Conservation (phyloP, 352 stramenopile genomes). For the Globisporangium alternatum region DNA sequence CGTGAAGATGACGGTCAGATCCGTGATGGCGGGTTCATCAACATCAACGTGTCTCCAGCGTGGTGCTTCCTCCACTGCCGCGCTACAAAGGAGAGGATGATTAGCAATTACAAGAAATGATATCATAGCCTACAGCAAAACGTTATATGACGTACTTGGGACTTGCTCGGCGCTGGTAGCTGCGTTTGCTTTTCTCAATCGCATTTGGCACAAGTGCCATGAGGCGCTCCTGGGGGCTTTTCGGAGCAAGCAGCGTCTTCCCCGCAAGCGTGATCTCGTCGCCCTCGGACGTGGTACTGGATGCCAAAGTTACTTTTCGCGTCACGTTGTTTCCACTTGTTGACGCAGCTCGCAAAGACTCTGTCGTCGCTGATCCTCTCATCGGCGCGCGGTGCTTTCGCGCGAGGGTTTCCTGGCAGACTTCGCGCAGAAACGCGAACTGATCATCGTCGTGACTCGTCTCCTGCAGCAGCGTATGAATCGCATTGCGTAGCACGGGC, state of each 20-base stretch:
- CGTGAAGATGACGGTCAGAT: slow-evolving; percentile 78
- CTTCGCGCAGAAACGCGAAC: slow-evolving; percentile 52
- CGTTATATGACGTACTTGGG: slow-evolving; percentile 17
- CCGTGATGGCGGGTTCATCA: slow-evolving; percentile 54
- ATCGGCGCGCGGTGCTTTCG: slow-evolving; percentile 8
- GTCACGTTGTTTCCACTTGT: background rate
- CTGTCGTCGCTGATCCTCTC: background rate
- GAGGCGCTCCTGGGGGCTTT: slow-evolving; percentile 57
- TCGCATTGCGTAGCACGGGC: slow-evolving; percentile 36
- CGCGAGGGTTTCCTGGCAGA: slow-evolving; percentile 54
- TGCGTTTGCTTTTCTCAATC: slow-evolving; percentile 52
- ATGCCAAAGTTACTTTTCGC: slow-evolving; percentile 8
- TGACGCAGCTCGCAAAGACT: background rate
- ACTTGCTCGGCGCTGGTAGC: slow-evolving; percentile 30
- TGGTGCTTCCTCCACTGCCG: slow-evolving; percentile 10
- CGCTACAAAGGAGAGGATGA: background rate
- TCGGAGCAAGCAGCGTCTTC: slow-evolving; percentile 26
- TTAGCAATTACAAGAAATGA: background rate
- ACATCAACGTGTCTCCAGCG: slow-evolving; percentile 52
- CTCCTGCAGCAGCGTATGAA: slow-evolving; percentile 54
- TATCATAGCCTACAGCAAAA: background rate
- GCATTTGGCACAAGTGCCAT: slow-evolving; percentile 34
- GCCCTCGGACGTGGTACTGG: slow-evolving; percentile 4
- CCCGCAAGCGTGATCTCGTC: slow-evolving; percentile 5
- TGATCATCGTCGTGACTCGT: slow-evolving; percentile 41